Evolutionary conservation across 257 asterid genomes (phyloP).

Genomic region (Echites panduratus): DNA sequence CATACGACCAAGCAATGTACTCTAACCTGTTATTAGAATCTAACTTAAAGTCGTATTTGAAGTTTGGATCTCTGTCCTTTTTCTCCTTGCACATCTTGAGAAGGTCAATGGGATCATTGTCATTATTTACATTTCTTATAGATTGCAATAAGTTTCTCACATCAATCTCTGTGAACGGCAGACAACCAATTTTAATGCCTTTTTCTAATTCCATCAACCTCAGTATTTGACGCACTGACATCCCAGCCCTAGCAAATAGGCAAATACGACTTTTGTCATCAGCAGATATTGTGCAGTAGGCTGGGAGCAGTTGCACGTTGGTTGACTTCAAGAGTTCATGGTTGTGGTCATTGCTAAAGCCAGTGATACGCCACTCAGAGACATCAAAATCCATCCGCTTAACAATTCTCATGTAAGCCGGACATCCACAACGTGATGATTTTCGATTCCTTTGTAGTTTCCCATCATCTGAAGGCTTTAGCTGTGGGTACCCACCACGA

Average conservation of each 20-base stretch:
- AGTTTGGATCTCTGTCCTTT: constrained; percentile 47
- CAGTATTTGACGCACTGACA: constrained; percentile 56
- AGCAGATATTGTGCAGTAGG: constrained; percentile 38
- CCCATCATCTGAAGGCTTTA: constrained; percentile 39
- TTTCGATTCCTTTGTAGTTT: constrained; percentile 47
- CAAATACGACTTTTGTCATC: constrained; percentile 54
- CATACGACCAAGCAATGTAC: constrained; percentile 51
- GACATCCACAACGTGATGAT: constrained; percentile 62
- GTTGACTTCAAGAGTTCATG: constrained; percentile 46
- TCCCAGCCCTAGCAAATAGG: constrained; percentile 57
- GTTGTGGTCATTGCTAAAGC: constrained; percentile 47
- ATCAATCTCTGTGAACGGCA: constrained; percentile 57
- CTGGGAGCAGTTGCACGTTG: constrained; percentile 35
- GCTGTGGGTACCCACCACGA: constrained; percentile 54
- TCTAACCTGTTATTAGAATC: constrained; percentile 53
- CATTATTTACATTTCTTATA: constrained; percentile 42
- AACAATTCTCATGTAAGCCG: constrained; percentile 51
- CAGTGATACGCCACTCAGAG: constrained; percentile 58
- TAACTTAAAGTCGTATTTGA: constrained; percentile 38
- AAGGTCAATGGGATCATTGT: constrained; percentile 47
- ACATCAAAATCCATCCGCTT: constrained; percentile 44
- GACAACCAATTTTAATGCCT: constrained; percentile 51
- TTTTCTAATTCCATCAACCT: constrained; percentile 59
- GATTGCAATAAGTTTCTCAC: constrained; percentile 51
- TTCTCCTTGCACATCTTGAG: constrained; percentile 48